A percentile compares a stretch with the other conserved stretches of the same genome.
Conservation (phyloP, 768 basidiomycete genomes). For the Leccinum pellstonianum region DNA sequence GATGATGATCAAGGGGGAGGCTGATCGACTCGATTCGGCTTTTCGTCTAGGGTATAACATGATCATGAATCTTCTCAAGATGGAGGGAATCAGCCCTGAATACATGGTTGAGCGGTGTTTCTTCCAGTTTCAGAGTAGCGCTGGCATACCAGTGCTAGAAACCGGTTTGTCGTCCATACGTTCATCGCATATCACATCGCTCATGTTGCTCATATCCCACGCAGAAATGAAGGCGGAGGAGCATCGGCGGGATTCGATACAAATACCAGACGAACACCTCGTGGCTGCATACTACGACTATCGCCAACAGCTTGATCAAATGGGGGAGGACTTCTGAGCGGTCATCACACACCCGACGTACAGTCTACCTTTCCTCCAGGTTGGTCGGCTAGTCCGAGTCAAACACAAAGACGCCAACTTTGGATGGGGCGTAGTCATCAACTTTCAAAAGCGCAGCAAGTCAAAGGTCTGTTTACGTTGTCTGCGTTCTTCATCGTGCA, state of each 20-base stretch:
- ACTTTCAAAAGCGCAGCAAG: slow-evolving; percentile 42
- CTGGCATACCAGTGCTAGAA: slow-evolving; percentile 83
- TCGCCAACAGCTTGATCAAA: slow-evolving; percentile 89
- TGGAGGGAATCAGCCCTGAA: slow-evolving; percentile 97
- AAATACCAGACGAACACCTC: slow-evolving; percentile 77
- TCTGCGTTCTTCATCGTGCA: too few relatives aligned
- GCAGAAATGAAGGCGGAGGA: slow-evolving; percentile 78
- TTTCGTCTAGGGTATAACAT: slow-evolving; percentile 99
- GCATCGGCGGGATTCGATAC: slow-evolving; percentile 55
- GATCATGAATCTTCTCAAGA: slow-evolving; percentile 97
- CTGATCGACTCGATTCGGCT: slow-evolving; percentile 94
- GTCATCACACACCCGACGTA: slow-evolving; percentile 96
- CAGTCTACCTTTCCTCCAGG: slow-evolving; percentile 89
- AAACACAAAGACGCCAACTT: slow-evolving; percentile 86
- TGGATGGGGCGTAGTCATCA: slow-evolving; percentile 95
- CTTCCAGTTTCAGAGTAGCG: slow-evolving; percentile 96
- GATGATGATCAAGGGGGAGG: slow-evolving; percentile 97
- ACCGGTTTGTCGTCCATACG: slow-evolving; percentile 54
- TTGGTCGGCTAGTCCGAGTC: slow-evolving; percentile 89
- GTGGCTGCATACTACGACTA: slow-evolving; percentile 91
- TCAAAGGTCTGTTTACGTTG: too few relatives aligned
- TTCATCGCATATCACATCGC: background rate
- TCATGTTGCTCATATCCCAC: slow-evolving; percentile 8
- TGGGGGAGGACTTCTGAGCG: slow-evolving; percentile 82
- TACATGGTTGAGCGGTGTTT: slow-evolving; percentile 98